Base-by-base conservation (phyloP, 2,329 filamentous ascomycete genomes). In the Cadophora gregata region DNA sequence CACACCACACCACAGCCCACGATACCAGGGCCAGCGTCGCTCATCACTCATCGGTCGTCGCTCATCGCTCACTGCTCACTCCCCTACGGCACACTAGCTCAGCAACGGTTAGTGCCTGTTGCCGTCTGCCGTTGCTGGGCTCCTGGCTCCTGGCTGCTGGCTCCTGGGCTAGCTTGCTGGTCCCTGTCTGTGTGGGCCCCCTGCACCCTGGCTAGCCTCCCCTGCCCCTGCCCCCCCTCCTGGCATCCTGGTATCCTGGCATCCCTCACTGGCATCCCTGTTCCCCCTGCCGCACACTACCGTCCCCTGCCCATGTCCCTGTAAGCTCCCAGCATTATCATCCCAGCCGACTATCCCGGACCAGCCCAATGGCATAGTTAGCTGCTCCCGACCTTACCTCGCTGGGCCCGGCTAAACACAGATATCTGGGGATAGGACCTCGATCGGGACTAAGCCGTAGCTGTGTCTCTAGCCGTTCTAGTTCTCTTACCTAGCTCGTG, bases 291-390 rank as follows among this genome's bases (percentile, higher is more conserved):
- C 36, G 31, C 53, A 12, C 29, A 19, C 64, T 48, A 53, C 38
- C 21, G 21, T n/a, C 19, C 56, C 33, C 38, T 42, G 21, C 25
- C 42, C 33, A n/a, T 42, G 21, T 29, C 64, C 62, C 36, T 53
- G 45, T n/a, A n/a, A n/a, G n/a, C n/a, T 50, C 53, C 31, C 31
- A 63, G 33, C 65, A 10, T 27, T 16, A 10, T 38, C 16, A 50
- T 63, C 60, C 36, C 48, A n/a, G 45, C 9, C 33, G 29, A 19
- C 31, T 9, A 53, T 38, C 50, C 65, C 61, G 58, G 58, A 68
- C 65, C 63, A 69, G 65, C 65, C 70, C 71, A 72, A 71, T 70
- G 65, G 68, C 58, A 70, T 66, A 66, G 59, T 63, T 21, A 9
- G 47, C 61, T 65, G 67, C 71, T 62, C 62, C 56, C 8, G 42